phyloP scores from a whole-genome alignment of 2,329 filamentous ascomycete species.

The Fusarium nygamai region DNA sequence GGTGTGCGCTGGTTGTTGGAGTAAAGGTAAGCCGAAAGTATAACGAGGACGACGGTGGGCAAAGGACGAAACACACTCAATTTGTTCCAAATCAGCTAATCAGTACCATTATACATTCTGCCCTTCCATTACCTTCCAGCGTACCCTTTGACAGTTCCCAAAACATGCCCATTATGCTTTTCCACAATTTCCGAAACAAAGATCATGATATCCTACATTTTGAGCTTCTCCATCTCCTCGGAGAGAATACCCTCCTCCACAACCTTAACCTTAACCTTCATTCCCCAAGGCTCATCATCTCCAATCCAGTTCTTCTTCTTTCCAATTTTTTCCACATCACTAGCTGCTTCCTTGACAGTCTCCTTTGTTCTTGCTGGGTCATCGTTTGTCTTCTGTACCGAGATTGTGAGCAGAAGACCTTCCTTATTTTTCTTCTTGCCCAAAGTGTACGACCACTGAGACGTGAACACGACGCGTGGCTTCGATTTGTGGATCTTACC shows the following conservation, averaged over 20 bases:
- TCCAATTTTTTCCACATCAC: constrained; percentile 63
- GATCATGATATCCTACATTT: not conserved
- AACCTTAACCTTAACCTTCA: constrained; percentile 50
- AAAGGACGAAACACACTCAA: not conserved
- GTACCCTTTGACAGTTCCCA: not conserved
- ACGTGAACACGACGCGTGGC: constrained; percentile 52
- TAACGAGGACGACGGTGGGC: no score
- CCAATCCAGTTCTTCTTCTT: constrained; percentile 67
- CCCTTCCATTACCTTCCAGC: not conserved
- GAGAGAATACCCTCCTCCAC: constrained; percentile 47
- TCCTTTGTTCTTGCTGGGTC: constrained; percentile 53
- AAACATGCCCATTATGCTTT: not conserved
- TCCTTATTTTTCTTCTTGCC: constrained; percentile 53
- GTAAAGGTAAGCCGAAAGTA: not conserved
- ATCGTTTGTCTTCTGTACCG: constrained; percentile 50
- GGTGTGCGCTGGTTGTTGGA: constrained; percentile 38
- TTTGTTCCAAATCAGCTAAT: not conserved
- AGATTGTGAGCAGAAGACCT: constrained; percentile 56
- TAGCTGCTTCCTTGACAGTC: constrained; percentile 51
- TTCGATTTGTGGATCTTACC: constrained; percentile 57
- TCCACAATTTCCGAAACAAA: not conserved
- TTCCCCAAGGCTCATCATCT: constrained; percentile 49
- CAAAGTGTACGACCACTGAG: constrained; percentile 53
- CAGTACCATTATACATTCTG: not conserved
- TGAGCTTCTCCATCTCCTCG: not conserved